phyloP scores from a whole-genome alignment of 768 basidiomycete genomes.

The Phylloporus sp. region DNA sequence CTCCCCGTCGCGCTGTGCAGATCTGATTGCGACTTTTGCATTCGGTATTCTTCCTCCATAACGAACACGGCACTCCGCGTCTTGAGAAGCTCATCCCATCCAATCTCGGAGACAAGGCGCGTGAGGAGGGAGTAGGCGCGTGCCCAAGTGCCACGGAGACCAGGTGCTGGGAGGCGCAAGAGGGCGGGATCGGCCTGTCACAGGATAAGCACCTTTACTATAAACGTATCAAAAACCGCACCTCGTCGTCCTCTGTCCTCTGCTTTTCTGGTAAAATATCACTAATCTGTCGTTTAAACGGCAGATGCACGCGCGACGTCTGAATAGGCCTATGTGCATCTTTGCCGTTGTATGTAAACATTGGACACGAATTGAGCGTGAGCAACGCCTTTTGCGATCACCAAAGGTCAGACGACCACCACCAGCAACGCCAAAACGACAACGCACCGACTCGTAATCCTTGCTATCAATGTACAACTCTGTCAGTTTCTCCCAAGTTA shows the following conservation, averaged over 20 bases:
- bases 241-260: slow-evolving; percentile 82
- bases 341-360: slow-evolving; percentile 98
- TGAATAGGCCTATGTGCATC: slow-evolving; percentile 85
- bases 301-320: slow-evolving; percentile 77
- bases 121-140: slow-evolving; percentile 90
- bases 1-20: slow-evolving; percentile 37
- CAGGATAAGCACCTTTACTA: too few species aligned
- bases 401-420: background rate
- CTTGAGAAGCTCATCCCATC: slow-evolving; percentile 98
- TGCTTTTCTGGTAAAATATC: slow-evolving; percentile 86
- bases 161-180: slow-evolving; percentile 90
- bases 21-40: slow-evolving; percentile 85
- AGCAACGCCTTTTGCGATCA: slow-evolving; percentile 56
- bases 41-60: slow-evolving; percentile 99
- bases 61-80: slow-evolving; percentile 94
- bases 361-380: slow-evolving; percentile 97
- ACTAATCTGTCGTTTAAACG: slow-evolving; percentile 77
- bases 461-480: slow-evolving; percentile 90
- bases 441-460: slow-evolving; percentile 65
- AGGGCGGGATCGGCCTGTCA: slow-evolving; percentile 95
- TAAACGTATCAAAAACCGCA: slow-evolving; percentile 29
- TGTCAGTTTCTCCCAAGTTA: slow-evolving; percentile 97
- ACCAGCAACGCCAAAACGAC: background rate
- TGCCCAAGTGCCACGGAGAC: slow-evolving; percentile 92
- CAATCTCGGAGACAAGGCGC: slow-evolving; percentile 87